phyloP scores from a whole-genome alignment of 2,329 filamentous ascomycete species.

The Ceratocystis albifundus region DNA sequence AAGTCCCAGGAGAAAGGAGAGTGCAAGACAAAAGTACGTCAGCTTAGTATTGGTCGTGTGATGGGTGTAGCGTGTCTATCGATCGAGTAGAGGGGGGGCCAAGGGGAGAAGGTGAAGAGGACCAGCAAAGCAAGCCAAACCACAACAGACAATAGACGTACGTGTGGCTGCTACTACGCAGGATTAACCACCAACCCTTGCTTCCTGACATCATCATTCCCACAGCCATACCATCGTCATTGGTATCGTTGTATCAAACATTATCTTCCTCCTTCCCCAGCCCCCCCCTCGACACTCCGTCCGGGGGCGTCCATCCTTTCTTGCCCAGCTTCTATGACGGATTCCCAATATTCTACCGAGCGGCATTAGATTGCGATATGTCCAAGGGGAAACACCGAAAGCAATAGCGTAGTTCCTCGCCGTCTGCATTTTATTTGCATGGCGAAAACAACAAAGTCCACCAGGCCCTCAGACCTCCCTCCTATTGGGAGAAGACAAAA shows the following conservation, averaged over 20 bases:
- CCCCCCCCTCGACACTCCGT: neutral
- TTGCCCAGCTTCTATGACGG: constrained; percentile 1
- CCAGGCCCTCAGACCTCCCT: neutral
- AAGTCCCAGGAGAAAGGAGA: neutral
- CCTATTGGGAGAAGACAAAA: neutral
- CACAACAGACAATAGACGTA: too few relatives aligned
- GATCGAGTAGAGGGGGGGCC: neutral
- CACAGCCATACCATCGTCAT: neutral
- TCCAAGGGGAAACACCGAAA: constrained; percentile 11
- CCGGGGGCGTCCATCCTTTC: neutral
- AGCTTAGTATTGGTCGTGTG: neutral
- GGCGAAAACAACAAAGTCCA: neutral
- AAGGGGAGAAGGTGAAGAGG: too few relatives aligned
- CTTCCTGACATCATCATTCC: too few relatives aligned
- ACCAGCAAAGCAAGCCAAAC: too few relatives aligned
- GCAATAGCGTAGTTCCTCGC: neutral
- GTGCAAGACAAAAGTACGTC: neutral
- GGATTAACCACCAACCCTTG: too few relatives aligned
- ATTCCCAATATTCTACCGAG: neutral
- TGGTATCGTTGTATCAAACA: neutral
- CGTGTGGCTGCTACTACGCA: too few relatives aligned
- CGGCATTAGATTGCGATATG: constrained; percentile 9
- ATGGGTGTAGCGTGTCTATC: neutral
- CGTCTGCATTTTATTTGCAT: neutral
- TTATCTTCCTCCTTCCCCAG: too few relatives aligned